Base-by-base conservation (phyloP, 2,329 filamentous ascomycete genomes). In the Microsporum canis region DNA sequence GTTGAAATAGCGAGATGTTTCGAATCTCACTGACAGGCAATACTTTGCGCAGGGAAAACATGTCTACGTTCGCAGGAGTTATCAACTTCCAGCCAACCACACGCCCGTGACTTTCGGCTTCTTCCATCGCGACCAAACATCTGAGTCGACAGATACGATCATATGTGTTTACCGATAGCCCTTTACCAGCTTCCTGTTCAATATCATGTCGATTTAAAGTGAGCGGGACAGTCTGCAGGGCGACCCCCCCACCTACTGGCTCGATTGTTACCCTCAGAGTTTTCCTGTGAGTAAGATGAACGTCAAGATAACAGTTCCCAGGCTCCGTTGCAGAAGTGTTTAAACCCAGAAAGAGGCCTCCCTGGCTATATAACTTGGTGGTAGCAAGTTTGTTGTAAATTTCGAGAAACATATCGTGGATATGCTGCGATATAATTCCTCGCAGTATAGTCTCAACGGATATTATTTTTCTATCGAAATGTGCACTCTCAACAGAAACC, bases 401-500 rank as follows among this genome's bases (percentile, higher is more conserved):
- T 4, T 80, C 80, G n/a, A 77, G 79, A 49, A 97, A 79, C 31
- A 91, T 84, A 67, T 87, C 80, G 62, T 83, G 84, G 33, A 87
- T 82, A 71, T 97, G 92, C 63, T 82, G 81, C 38, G 87, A 87
- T 67, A 95, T 86, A 17, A 91, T 84, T 38, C 81, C 80, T 67
- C 86, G 86, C 49, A 99, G 75, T 2, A 96, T 81, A 3, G 76
- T 71, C 70, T 96, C 89, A 57, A 88, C 81, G 2, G 88, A 94
- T 27, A 97, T 79, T 10, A 81, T 77, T 47, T 82, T 76, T 53
- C 81, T 76, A 69, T 95, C 82, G 38, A 96, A 79, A 1, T 80
- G 71, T 33, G 96, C 79, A n/a, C 83, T 75, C n/a, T 78, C 76
- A 61, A 87, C 83, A 64, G 82, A 81, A 45, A 91, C 83, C 70